Evolutionary conservation across 257 asterid species (phyloP).

Genomic region (Nicotiana sylvestris): DNA sequence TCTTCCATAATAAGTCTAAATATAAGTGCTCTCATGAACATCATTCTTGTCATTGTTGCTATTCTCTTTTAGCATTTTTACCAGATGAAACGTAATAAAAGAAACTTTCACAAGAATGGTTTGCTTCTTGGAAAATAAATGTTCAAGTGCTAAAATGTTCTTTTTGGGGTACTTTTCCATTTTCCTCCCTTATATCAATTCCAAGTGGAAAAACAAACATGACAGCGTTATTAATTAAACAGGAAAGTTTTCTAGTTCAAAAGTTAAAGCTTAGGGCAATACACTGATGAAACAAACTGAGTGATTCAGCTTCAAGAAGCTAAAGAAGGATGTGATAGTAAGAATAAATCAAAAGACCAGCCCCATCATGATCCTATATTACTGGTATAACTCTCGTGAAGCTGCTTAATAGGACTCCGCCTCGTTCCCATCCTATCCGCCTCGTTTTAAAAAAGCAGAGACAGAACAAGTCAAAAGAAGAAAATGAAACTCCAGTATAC

Average conservation of each 20-base stretch:
- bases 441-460: not conserved
- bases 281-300: not conserved
- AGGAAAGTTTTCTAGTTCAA: not conserved
- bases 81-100: not conserved
- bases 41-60: not conserved
- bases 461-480: not conserved
- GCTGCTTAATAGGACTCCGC: not conserved
- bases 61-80: not conserved
- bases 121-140: not conserved
- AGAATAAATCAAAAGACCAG: not conserved
- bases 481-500: not conserved
- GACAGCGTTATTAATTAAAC: not conserved
- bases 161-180: not conserved
- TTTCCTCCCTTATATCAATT: not conserved
- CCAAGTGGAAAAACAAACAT: not conserved
- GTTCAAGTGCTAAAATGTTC: not conserved
- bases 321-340: not conserved
- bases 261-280: not conserved
- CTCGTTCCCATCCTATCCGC: not conserved
- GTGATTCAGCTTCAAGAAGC: not conserved
- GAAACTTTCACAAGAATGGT: not conserved
- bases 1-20: not conserved
- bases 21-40: not conserved
- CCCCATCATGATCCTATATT: not conserved
- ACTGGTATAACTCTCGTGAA: not conserved